These are phyloP conservation scores for Cairneyella variabilis DNA, from an alignment of 495 filamentous ascomycete species.

Conservation along the genomic window DNA sequence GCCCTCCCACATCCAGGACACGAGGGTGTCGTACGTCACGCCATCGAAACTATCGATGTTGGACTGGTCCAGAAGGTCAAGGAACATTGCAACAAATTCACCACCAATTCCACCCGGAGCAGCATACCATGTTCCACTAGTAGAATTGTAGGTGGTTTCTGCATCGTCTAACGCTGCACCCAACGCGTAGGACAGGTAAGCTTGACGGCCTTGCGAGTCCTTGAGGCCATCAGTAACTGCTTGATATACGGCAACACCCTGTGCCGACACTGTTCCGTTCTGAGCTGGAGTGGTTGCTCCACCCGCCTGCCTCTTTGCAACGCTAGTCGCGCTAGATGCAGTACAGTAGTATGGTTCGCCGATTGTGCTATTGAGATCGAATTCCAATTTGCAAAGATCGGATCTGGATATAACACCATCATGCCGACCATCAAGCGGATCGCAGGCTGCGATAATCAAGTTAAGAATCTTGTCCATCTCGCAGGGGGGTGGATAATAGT, in stretches of 20 bases:
- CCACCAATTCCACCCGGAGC: constrained; percentile 33
- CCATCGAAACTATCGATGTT: constrained; percentile 34
- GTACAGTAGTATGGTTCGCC: constrained; percentile 48
- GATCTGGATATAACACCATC: constrained; percentile 48
- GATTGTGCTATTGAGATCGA: constrained; percentile 40
- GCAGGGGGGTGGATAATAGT: constrained; percentile 44
- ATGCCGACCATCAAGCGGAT: constrained; percentile 34
- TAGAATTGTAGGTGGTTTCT: constrained; percentile 37
- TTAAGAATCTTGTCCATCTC: constrained; percentile 27
- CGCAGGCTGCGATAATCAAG: constrained; percentile 33
- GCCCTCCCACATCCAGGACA: constrained; percentile 40
- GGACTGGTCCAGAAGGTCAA: constrained; percentile 32
- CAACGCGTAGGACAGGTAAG: constrained; percentile 45
- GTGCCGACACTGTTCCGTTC: constrained; percentile 39
- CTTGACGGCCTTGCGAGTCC: constrained; percentile 38
- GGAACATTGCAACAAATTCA: constrained; percentile 33
- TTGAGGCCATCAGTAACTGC: constrained; percentile 40
- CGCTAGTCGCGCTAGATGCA: constrained; percentile 22
- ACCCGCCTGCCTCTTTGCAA: too few species aligned
- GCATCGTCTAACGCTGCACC: constrained; percentile 40
- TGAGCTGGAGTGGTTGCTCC: constrained; percentile 33
- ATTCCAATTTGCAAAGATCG: constrained; percentile 47
- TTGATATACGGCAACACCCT: constrained; percentile 37
- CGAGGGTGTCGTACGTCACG: constrained; percentile 46
- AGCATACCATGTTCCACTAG: constrained; percentile 36